These are phyloP conservation scores for Capsicum pubescens DNA, from an alignment of 257 asterid species.

Conservation along the genomic window DNA sequence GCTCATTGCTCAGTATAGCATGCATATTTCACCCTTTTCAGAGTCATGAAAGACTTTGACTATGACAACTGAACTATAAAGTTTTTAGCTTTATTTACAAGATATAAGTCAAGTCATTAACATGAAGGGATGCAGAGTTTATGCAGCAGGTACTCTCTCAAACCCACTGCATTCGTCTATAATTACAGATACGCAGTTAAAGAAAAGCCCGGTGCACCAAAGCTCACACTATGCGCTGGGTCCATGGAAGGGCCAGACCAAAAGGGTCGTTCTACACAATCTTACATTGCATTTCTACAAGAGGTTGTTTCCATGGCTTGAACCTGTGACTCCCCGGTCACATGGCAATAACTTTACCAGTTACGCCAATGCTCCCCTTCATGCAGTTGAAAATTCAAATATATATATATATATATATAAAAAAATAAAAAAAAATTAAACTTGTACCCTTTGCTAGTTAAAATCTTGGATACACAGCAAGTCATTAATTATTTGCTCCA, in stretches of 20 bases:
- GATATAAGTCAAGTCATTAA: background rate
- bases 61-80: background rate
- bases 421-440: background rate
- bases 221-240: too few species aligned
- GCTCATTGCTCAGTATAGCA: background rate
- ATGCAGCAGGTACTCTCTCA: background rate
- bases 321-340: too few species aligned
- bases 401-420: too few species aligned
- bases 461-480: background rate
- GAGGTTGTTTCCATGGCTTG: too few species aligned
- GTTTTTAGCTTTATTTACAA: background rate
- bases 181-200: background rate
- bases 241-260: too few species aligned
- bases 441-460: background rate
- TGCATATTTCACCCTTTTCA: background rate
- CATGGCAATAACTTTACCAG: too few species aligned
- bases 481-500: background rate
- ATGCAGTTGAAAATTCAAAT: background rate
- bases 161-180: background rate
- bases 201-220: too few species aligned
- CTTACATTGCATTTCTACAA: too few species aligned
- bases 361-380: too few species aligned
- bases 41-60: background rate
- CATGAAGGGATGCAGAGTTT: background rate
- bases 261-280: too few species aligned